These are phyloP conservation scores for Xylaria sp. DNA, from an alignment of 2,329 filamentous ascomycete genomes.

Conservation along the genomic window DNA sequence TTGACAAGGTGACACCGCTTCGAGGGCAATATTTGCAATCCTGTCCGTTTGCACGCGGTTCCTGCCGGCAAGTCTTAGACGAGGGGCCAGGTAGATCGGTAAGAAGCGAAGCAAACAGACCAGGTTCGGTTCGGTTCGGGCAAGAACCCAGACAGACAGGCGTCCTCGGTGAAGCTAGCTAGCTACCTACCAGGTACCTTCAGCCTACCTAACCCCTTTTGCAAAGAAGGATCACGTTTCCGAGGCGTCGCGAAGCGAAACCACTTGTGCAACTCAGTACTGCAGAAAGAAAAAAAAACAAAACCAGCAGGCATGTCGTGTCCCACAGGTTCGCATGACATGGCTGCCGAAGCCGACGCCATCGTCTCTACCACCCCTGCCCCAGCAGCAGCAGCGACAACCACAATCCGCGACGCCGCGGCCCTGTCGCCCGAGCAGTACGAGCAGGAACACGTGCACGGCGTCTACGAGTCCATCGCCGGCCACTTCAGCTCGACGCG, in stretches of 20 bases:
- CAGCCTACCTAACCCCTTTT: background rate
- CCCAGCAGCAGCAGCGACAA: background rate
- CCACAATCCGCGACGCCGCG: slow-evolving; percentile 16
- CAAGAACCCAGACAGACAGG: background rate
- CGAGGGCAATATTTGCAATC: slow-evolving; percentile 2
- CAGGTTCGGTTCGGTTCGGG: background rate
- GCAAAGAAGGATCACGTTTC: too few relatives aligned
- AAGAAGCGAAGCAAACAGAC: background rate
- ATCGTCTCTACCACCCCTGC: background rate
- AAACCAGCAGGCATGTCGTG: slow-evolving; percentile 9
- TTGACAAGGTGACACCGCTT: slow-evolving; percentile 12
- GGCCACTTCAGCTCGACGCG: slow-evolving; percentile 77
- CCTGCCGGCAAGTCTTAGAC: background rate
- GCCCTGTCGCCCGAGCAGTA: slow-evolving; percentile 47
- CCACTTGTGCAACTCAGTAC: slow-evolving; percentile 1
- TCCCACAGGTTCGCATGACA: slow-evolving; percentile 23
- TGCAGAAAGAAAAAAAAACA: background rate
- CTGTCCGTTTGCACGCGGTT: background rate
- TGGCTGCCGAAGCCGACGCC: slow-evolving; percentile 15
- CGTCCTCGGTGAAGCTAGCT: background rate
- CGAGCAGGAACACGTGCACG: slow-evolving; percentile 83
- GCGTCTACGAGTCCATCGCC: slow-evolving; percentile 84
- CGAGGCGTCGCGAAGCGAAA: background rate
- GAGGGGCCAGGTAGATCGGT: background rate
- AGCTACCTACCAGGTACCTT: background rate